Conservation (phyloP, 495 filamentous ascomycete genomes). For the Lasiosphaeriaceae sp. region DNA sequence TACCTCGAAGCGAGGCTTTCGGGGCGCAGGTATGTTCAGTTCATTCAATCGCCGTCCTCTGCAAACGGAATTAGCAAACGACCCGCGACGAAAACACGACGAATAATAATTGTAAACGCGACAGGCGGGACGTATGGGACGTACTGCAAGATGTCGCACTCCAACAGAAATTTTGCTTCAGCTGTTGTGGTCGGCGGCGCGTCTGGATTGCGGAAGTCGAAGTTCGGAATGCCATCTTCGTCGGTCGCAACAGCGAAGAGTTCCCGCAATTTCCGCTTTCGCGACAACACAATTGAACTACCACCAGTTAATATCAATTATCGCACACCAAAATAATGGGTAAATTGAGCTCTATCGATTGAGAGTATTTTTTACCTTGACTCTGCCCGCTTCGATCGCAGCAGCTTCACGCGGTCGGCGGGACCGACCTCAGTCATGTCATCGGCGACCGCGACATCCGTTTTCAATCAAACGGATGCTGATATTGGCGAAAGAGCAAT, state of each 20-base stretch:
- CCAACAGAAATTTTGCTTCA: constrained; percentile 66
- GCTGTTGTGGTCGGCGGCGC: constrained; percentile 46
- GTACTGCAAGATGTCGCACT: constrained; percentile 74
- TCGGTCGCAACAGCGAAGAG: constrained; percentile 62
- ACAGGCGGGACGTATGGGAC: constrained; percentile 24
- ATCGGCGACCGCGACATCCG: constrained; percentile 55
- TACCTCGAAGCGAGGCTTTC: constrained; percentile 41
- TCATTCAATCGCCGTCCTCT: constrained; percentile 73
- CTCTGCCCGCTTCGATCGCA: constrained; percentile 50
- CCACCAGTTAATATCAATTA: constrained; percentile 33
- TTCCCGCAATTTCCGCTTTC: constrained; percentile 80
- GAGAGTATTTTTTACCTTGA: constrained; percentile 40
- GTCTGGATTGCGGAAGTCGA: constrained; percentile 40
- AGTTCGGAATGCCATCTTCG: constrained; percentile 39
- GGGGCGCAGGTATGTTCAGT: constrained; percentile 59
- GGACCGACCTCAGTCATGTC: constrained; percentile 56
- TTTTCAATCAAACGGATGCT: constrained; percentile 52
- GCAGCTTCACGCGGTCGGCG: constrained; percentile 52
- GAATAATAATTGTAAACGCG: neutral
- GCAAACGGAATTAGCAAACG: constrained; percentile 13
- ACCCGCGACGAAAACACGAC: constrained; percentile 19
- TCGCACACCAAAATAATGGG: constrained; percentile 43
- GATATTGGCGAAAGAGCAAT: constrained; percentile 27
- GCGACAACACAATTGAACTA: constrained; percentile 71
- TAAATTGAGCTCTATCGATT: constrained; percentile 39